Conservation (phyloP, 768 basidiomycete species). For the Pisolithus marmoratus region DNA sequence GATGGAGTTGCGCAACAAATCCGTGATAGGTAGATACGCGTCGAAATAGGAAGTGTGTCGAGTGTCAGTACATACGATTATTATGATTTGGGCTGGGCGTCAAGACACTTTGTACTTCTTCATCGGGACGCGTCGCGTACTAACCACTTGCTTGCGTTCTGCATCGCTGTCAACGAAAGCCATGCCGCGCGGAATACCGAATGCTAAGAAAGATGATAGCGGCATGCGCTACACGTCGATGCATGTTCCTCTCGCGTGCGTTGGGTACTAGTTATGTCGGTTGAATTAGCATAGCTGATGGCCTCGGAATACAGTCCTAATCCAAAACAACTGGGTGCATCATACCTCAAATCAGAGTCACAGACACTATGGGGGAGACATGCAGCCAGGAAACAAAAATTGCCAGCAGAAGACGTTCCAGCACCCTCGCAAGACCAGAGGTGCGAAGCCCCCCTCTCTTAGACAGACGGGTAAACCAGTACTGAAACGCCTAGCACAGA, state of each 20-base stretch:
- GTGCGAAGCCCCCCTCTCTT: conserved; percentile 23
- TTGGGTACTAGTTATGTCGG: conserved; percentile 9
- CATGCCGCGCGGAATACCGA: conserved; percentile 83
- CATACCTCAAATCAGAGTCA: conserved; percentile 71
- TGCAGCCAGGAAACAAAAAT: conserved; percentile 47
- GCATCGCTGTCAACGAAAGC: not conserved
- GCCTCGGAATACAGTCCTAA: conserved; percentile 47
- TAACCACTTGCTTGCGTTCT: not conserved
- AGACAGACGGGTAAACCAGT: not conserved
- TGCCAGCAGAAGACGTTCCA: conserved; percentile 34
- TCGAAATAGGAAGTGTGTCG: not conserved
- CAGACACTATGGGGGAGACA: conserved; percentile 75
- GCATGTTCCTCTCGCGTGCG: conserved; percentile 70
- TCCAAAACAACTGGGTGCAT: conserved; percentile 73
- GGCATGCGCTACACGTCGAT: conserved; percentile 80
- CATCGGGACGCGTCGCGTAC: too few relatives aligned
- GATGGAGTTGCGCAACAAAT: not conserved
- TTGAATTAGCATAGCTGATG: conserved; percentile 9
- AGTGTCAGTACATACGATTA: not conserved
- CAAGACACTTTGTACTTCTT: too few relatives aligned
- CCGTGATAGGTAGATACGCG: not conserved
- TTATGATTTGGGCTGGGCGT: too few relatives aligned
- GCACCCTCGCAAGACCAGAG: conserved; percentile 40
- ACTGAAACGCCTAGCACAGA: conserved; percentile 32
- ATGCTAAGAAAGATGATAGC: conserved; percentile 74